Percentiles rank a stretch among this genome's conserved stretches.
These are phyloP conservation scores for Cercospora sp. DNA, from an alignment of 2,329 filamentous ascomycete genomes.

Conservation along the genomic window DNA sequence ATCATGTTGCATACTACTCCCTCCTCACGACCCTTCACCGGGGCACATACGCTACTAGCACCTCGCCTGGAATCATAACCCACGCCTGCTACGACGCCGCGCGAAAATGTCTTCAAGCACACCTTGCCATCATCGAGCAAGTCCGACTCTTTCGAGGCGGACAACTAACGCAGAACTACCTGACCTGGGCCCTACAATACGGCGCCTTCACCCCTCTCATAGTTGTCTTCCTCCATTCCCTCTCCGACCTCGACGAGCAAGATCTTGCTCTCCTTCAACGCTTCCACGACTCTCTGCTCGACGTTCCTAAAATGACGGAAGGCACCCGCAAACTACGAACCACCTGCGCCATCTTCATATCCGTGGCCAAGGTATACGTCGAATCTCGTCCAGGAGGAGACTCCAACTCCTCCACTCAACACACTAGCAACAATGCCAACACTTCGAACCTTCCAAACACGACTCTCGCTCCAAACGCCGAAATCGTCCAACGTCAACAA, in stretches of 20 bases:
- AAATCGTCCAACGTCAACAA: slow-evolving; percentile 8
- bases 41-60: slow-evolving; percentile 11
- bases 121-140: slow-evolving; percentile 12
- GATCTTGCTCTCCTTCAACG: slow-evolving; percentile 16
- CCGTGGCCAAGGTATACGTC: slow-evolving; percentile 17
- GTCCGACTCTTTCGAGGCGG: slow-evolving; percentile 9
- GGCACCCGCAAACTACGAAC: slow-evolving; percentile 11
- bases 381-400: slow-evolving; percentile 1
- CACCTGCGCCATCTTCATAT: slow-evolving; percentile 17
- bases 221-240: slow-evolving; percentile 20
- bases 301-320: slow-evolving; percentile 10
- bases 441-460: background rate
- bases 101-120: slow-evolving; percentile 16
- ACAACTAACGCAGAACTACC: slow-evolving; percentile 11
- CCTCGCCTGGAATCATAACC: slow-evolving; percentile 14
- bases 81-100: slow-evolving; percentile 19
- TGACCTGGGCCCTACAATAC: slow-evolving; percentile 19
- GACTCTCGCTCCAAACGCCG: background rate
- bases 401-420: background rate
- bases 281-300: slow-evolving; percentile 15
- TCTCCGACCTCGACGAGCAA: slow-evolving; percentile 14
- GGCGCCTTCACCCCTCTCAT: slow-evolving; percentile 19
- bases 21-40: slow-evolving; percentile 19
- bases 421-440: background rate
- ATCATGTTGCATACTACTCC: slow-evolving; percentile 15